Conservation (phyloP, 1,284 basidiomycete species). For the Trametes hirsuta region DNA sequence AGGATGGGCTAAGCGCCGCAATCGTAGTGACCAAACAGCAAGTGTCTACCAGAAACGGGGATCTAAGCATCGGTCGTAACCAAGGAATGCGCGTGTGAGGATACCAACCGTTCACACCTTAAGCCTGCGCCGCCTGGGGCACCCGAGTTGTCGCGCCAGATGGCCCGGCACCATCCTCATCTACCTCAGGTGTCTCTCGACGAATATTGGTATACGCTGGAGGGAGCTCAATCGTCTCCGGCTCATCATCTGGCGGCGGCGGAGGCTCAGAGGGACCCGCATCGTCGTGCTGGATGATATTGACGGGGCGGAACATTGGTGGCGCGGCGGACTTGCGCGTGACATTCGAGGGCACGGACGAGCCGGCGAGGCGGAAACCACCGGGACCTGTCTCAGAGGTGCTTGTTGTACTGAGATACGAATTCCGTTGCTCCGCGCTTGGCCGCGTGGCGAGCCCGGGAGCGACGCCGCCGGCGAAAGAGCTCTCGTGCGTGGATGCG, state of each 20-base stretch:
- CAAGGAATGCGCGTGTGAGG: not conserved
- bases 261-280: slow-evolving; percentile 54
- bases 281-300: slow-evolving; percentile 83
- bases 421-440: slow-evolving; percentile 29
- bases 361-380: slow-evolving; percentile 24
- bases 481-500: slow-evolving; percentile 35
- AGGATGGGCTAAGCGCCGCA: no score
- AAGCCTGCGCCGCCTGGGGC: not conserved
- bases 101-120: not conserved
- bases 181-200: not conserved
- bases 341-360: slow-evolving; percentile 30
- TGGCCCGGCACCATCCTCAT: not conserved
- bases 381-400: slow-evolving; percentile 17
- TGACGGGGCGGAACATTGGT: slow-evolving; percentile 63
- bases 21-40: not conserved
- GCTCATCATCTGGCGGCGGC: slow-evolving; percentile 39
- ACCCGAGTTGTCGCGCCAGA: not conserved
- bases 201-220: slow-evolving; percentile 67
- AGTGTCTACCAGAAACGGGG: not conserved
- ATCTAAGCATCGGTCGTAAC: not conserved
- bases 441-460: slow-evolving; percentile 13
- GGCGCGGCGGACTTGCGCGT: slow-evolving; percentile 52
- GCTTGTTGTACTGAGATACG: slow-evolving; percentile 28
- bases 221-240: slow-evolving; percentile 78
- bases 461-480: slow-evolving; percentile 14